Evolutionary conservation across 345 rosid species (phyloP).

Genomic region (Erysimum cheiranthoides): DNA sequence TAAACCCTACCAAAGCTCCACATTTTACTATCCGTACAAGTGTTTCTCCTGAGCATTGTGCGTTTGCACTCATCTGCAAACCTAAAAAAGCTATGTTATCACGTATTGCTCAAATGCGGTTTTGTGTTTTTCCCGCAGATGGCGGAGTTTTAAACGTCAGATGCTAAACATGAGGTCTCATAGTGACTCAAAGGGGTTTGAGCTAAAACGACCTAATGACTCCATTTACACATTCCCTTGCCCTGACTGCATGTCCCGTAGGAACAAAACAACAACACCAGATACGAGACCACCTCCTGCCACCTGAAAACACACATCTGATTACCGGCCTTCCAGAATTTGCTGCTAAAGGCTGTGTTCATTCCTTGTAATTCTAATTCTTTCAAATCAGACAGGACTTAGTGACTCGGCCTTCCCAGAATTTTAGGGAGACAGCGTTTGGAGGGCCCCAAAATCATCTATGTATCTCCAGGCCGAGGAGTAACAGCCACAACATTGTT

Average conservation of each 20-base stretch:
- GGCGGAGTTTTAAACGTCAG: conserved; percentile 93
- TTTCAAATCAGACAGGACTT: conserved; percentile 51
- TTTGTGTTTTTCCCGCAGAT: conserved; percentile 50
- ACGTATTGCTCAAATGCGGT: conserved; percentile 2
- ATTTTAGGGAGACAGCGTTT: conserved; percentile 31
- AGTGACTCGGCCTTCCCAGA: conserved; percentile 20
- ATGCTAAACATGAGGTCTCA: conserved; percentile 90
- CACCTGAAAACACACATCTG: conserved; percentile 21
- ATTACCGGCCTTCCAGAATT: conserved; percentile 21
- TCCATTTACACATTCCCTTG: conserved; percentile 91
- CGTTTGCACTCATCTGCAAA: conserved; percentile 14
- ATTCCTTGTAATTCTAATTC: conserved; percentile 49
- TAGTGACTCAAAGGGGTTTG: conserved; percentile 93
- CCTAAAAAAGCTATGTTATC: not conserved
- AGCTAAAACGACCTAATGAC: conserved; percentile 84
- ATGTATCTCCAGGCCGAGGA: conserved; percentile 26
- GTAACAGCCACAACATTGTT: conserved; percentile 42
- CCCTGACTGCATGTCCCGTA: conserved; percentile 95
- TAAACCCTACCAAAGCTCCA: conserved; percentile 10
- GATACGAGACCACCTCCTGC: conserved; percentile 52
- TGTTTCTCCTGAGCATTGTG: not conserved
- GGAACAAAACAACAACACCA: conserved; percentile 61
- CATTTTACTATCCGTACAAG: not conserved
- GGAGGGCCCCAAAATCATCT: conserved; percentile 12
- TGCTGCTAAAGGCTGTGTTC: conserved; percentile 44